A percentile compares a stretch with the other conserved stretches of the same genome.
phyloP scores from a whole-genome alignment of 2,329 filamentous ascomycete species.

The Colletotrichum filicis region DNA sequence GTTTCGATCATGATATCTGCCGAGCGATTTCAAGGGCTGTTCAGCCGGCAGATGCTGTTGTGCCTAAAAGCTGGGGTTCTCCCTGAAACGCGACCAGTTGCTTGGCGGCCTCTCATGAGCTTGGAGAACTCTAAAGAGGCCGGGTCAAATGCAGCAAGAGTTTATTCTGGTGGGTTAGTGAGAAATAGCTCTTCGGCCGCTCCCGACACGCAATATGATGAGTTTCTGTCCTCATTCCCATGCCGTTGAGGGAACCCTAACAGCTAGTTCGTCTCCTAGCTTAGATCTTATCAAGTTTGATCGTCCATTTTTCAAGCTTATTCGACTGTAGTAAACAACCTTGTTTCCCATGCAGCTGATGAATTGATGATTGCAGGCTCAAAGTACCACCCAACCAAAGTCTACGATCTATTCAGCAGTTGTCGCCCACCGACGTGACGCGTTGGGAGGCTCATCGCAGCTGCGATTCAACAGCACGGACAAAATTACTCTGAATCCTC shows the following conservation, averaged over 20 bases:
- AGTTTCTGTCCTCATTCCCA: not conserved
- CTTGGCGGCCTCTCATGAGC: not conserved
- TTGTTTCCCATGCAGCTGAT: not conserved
- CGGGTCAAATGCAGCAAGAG: not conserved
- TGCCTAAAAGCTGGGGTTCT: not conserved
- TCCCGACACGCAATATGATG: constrained; percentile 3
- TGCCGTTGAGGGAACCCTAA: not conserved
- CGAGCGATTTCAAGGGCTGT: not conserved
- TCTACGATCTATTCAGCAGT: not conserved
- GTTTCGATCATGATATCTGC: not conserved
- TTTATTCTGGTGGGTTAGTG: not conserved
- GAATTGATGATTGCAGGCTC: not conserved
- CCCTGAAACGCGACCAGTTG: not conserved
- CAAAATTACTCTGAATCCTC: not conserved
- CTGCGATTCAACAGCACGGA: too few species aligned
- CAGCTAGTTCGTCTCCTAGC: not conserved
- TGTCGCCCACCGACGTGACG: not conserved
- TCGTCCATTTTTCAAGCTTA: too few species aligned
- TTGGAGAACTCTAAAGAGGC: not conserved
- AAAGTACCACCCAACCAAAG: not conserved
- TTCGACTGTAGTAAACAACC: not conserved
- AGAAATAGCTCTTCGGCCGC: constrained; percentile 2
- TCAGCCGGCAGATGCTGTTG: not conserved
- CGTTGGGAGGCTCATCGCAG: not conserved
- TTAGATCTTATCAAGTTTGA: not conserved